A percentile compares a stretch with the other conserved stretches of the same genome.
These are phyloP conservation scores for Vitellaria paradoxa DNA, from an alignment of 179 eudicot genomes.

Conservation along the genomic window DNA sequence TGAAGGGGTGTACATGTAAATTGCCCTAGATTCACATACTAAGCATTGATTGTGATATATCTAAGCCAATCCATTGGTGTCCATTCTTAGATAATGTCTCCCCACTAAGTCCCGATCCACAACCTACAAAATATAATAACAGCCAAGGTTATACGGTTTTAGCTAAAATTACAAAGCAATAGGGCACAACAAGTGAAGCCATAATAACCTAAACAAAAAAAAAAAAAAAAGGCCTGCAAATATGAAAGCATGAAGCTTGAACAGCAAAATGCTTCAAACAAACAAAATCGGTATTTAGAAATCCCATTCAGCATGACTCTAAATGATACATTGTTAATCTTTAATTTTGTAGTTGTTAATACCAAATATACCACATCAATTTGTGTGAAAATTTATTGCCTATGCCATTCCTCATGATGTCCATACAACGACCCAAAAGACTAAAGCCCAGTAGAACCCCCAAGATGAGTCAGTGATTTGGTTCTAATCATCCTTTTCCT, in stretches of 20 bases:
- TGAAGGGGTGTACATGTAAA: no score
- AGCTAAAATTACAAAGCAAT: no score
- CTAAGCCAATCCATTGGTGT: constrained; percentile 94
- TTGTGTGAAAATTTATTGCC: background rate
- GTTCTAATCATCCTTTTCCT: no score
- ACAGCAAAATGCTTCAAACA: background rate
- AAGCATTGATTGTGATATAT: constrained; percentile 89
- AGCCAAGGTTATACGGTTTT: no score
- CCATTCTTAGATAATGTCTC: constrained; percentile 88
- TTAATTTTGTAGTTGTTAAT: no score
- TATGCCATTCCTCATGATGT: background rate
- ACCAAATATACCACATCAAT: background rate
- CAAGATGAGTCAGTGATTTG: background rate
- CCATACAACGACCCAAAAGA: background rate
- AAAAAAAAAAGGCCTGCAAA: background rate
- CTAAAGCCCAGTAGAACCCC: background rate
- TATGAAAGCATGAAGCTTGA: background rate
- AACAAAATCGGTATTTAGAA: background rate
- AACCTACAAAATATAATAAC: no score
- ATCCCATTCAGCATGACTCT: no score
- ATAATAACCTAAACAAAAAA: background rate
- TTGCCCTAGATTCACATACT: constrained; percentile 42
- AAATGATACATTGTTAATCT: background rate
- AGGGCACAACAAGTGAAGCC: background rate
- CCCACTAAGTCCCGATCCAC: constrained; percentile 93